Evolutionary conservation across 2,329 filamentous ascomycete genomes (phyloP), one percentile per base, ranked within the genome.

Genomic region (Aspergillus hiratsukae): DNA sequence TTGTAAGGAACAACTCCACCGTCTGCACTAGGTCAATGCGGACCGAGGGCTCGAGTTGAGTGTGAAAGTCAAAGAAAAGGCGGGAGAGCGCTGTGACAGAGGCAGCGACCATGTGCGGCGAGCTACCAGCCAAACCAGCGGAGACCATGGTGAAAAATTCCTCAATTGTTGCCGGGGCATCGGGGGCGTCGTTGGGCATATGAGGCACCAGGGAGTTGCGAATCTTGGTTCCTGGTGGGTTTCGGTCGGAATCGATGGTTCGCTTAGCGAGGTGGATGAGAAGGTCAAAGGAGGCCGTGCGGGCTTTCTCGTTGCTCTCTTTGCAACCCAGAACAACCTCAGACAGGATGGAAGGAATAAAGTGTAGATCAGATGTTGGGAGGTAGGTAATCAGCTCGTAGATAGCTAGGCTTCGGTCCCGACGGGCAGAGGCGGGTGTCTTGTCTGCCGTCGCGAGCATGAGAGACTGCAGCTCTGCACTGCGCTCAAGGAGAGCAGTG

Each of bases 141-240:
- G 90, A 96, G 29, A 97, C 89, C 94, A 99, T 99, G 54, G 93
- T 97, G 78, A 97, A 90, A 76, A 91, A 97, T 74, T 97, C 94
- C 68, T 97, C 93, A 40, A 99, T 83, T 45, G 83, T 92, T 21
- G 94, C 93, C 2, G 84, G 80, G 3, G 88, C 91, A 31, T 87
- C 80, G 2, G 90, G 87, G 0, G 91, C 88, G 71, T 95, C 87
- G 49, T 83, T 78, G 3, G 90, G 84, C 91, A 97, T 96, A 71
- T 93, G 87, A 2, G 90, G 83, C 2, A 97, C 89, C 70, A 93
- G 90, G 64, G 85, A 87, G 73, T 96, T 95, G 66, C 93, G 83
- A 60, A 99, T 94, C 51, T 96, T 90, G 27, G 82, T 80, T 40
- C 87, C 87, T 3, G 72, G 54, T 1, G 76, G 75, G 59, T 78